phyloP scores from a whole-genome alignment of 768 basidiomycete species.

The Pleurotus citrinopileatus region DNA sequence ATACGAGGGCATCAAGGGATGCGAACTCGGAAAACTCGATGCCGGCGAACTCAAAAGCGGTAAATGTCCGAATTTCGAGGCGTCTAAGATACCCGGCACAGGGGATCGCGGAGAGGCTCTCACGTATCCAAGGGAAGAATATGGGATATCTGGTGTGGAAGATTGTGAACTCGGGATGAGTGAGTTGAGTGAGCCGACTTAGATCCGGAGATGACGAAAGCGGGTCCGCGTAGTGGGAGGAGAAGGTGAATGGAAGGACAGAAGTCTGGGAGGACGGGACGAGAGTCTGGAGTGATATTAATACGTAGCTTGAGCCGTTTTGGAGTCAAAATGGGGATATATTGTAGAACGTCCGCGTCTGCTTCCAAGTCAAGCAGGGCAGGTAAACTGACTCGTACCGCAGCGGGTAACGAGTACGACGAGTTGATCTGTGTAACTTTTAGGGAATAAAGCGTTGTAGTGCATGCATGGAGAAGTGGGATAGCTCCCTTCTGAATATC shows the following conservation, averaged over 20 bases:
- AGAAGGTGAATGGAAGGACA: background rate
- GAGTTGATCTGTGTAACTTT: no score
- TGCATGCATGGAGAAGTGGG: no score
- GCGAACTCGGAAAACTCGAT: background rate
- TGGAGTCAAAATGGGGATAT: background rate
- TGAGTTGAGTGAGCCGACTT: background rate
- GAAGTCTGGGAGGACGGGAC: background rate
- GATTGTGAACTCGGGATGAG: background rate
- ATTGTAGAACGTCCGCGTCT: no score
- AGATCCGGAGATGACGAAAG: background rate
- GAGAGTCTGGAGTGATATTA: background rate
- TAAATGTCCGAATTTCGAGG: background rate
- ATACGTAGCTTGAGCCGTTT: background rate
- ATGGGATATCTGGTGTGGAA: background rate
- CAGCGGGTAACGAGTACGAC: no score
- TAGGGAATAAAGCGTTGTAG: no score
- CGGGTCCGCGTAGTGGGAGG: background rate
- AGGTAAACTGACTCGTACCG: no score
- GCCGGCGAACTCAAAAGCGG: background rate
- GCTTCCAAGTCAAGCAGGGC: no score
- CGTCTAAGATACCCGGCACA: background rate
- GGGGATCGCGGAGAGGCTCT: background rate
- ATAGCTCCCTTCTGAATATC: no score
- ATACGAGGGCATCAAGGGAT: background rate
- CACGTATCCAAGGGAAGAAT: background rate